Evolutionary conservation across 768 basidiomycete species (phyloP).

Genomic region (Pulveroboletus sp.): DNA sequence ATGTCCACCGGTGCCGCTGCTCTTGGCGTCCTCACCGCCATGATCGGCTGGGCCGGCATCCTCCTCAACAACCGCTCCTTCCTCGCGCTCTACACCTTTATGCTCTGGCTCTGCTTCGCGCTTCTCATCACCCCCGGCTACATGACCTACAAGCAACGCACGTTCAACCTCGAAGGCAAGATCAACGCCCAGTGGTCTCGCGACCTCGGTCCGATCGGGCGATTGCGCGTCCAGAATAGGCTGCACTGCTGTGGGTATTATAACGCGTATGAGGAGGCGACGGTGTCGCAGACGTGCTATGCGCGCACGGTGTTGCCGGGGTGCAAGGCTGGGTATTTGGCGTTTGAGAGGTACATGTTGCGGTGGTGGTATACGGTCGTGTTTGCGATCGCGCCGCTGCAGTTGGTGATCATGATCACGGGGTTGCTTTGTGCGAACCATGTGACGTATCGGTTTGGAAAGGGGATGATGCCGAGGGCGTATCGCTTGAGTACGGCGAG

Average conservation of each 20-base stretch:
- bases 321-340: conserved; percentile 64
- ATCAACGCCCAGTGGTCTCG: conserved; percentile 76
- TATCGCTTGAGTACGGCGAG: conserved; percentile 71
- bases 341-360: conserved; percentile 55
- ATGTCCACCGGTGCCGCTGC: conserved; percentile 66
- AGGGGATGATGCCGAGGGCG: conserved; percentile 85
- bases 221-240: conserved; percentile 70
- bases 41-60: conserved; percentile 78
- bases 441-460: conserved; percentile 83
- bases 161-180: conserved; percentile 82
- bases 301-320: conserved; percentile 68
- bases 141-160: conserved; percentile 67
- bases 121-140: conserved; percentile 76
- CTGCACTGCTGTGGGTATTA: conserved; percentile 81
- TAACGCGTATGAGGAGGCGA: conserved; percentile 77
- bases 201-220: conserved; percentile 53
- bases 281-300: conserved; percentile 72
- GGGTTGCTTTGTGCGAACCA: conserved; percentile 77
- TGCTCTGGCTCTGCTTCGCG: conserved; percentile 72
- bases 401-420: conserved; percentile 55
- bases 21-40: conserved; percentile 58
- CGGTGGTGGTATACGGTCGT: conserved; percentile 62
- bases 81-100: conserved; percentile 68
- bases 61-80: conserved; percentile 82
- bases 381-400: conserved; percentile 67